Evolutionary conservation across 768 basidiomycete genomes (phyloP).

Genomic region (Cyathus striatus): DNA sequence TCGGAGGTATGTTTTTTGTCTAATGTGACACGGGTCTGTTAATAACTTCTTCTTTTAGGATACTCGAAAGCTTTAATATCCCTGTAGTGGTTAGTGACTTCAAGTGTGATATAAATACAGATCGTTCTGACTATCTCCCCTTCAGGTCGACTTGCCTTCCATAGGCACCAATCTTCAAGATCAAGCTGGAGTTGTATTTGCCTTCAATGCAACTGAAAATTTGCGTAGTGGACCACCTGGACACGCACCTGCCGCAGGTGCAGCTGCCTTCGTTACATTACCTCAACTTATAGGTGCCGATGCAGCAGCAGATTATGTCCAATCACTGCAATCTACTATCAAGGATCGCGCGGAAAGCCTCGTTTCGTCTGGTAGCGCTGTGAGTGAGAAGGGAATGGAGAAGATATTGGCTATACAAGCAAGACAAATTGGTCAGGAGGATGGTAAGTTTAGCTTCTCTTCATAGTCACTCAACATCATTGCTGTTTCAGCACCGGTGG

Average conservation of each 20-base stretch:
- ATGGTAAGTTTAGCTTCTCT: not conserved
- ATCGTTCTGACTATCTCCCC: too few relatives aligned
- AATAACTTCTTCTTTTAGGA: not conserved
- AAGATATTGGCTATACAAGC: not conserved
- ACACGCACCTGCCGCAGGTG: not conserved
- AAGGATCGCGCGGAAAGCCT: not conserved
- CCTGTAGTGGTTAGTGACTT: not conserved
- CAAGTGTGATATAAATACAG: too few relatives aligned
- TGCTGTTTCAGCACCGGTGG: not conserved
- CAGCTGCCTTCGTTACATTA: not conserved
- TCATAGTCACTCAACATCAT: not conserved
- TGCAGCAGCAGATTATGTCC: not conserved
- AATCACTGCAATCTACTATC: too few relatives aligned
- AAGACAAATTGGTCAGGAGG: not conserved
- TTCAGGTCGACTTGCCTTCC: not conserved
- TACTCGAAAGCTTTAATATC: not conserved
- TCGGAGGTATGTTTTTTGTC: not conserved
- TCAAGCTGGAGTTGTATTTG: not conserved
- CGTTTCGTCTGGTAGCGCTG: not conserved
- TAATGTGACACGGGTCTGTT: not conserved
- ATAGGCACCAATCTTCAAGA: not conserved
- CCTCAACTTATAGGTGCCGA: not conserved
- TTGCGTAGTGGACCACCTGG: not conserved
- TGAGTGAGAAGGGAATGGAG: not conserved
- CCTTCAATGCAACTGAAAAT: not conserved